A percentile compares a stretch with the other conserved stretches of the same genome.
These are phyloP conservation scores for Sporothrix luriei DNA, from an alignment of 2,329 filamentous ascomycete species.

Conservation along the genomic window DNA sequence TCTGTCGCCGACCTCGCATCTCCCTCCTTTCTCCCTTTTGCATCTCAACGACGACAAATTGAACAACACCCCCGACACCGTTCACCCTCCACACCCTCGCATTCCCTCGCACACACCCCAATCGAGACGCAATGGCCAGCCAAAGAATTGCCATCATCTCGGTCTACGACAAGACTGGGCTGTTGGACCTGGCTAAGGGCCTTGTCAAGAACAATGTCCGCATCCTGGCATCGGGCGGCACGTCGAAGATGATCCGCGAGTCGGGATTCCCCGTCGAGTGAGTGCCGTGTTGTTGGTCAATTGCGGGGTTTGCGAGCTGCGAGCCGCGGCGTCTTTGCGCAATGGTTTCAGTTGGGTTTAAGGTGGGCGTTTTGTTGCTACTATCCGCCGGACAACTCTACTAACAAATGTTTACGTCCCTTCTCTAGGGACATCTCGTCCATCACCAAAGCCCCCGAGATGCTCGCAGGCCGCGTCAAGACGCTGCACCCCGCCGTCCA, in stretches of 20 bases:
- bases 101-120: background rate
- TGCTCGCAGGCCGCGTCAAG: slow-evolving; percentile 79
- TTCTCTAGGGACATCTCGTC: slow-evolving; percentile 81
- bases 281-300: slow-evolving; percentile 43
- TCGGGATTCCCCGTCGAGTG: slow-evolving; percentile 94
- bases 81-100: background rate
- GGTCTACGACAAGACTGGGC: slow-evolving; percentile 97
- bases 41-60: slow-evolving; percentile 21
- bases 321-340: background rate
- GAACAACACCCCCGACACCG: background rate
- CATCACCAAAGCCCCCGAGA: slow-evolving; percentile 95
- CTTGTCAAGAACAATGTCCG: slow-evolving; percentile 86
- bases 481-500: slow-evolving; percentile 94
- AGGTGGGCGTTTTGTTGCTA: background rate
- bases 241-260: slow-evolving; percentile 93
- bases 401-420: background rate
- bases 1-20: background rate
- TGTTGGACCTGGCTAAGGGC: slow-evolving; percentile 89
- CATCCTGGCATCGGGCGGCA: slow-evolving; percentile 91
- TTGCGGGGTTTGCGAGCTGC: no score
- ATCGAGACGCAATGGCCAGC: slow-evolving; percentile 42
- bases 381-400: background rate
- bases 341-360: background rate
- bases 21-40: background rate
- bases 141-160: slow-evolving; percentile 84